Evolutionary conservation across 2,329 filamentous ascomycete genomes (phyloP), one percentile per base, ranked within the genome.

Genomic region (Trichoderma afroharzianum): DNA sequence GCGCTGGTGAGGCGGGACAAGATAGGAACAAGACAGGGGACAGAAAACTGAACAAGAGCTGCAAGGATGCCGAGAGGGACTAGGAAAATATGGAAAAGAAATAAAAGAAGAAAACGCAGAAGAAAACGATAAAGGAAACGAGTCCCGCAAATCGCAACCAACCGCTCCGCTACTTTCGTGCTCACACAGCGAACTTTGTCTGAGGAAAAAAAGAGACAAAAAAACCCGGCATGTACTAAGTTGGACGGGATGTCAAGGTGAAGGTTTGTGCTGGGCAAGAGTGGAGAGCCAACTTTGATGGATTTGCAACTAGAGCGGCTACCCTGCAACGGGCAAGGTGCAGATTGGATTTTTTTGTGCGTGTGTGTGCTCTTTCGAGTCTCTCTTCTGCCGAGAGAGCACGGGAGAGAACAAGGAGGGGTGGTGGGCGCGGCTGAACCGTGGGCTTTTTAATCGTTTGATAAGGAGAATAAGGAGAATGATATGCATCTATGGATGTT

Each of bases 111-210:
- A n/a, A 36, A 62, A 28, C 39, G 74, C 74, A 76, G 72, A 73
- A 75, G 72, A 69, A 75, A 73, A 75, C 70, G 73, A 73, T 73
- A 76, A 73, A 70, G 75, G 74, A 74, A 75, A 70, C 74, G 73
- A 73, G 72, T 74, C 74, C 74, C 63, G 55, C 70, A 75, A 75
- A 74, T 76, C 71, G 74, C 74, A 76, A 74, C 72, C 66, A 74
- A 72, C 72, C 72, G 71, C 74, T 75, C 68, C 69, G 72, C 71
- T 73, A 69, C 61, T 18, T 64, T 55, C 36, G 62, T 66, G 62
- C 50, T 55, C 71, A 70, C 58, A 71, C 63, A 71, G 70, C 63
- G 36, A 64, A 24, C 32, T 47, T 59, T 75, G 72, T 72, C 71
- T 71, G 70, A 63, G 61, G 55, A 18, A 68, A 47, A 28, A 68